phyloP scores from a whole-genome alignment of 495 filamentous ascomycete species.

The Penicillium canescens region DNA sequence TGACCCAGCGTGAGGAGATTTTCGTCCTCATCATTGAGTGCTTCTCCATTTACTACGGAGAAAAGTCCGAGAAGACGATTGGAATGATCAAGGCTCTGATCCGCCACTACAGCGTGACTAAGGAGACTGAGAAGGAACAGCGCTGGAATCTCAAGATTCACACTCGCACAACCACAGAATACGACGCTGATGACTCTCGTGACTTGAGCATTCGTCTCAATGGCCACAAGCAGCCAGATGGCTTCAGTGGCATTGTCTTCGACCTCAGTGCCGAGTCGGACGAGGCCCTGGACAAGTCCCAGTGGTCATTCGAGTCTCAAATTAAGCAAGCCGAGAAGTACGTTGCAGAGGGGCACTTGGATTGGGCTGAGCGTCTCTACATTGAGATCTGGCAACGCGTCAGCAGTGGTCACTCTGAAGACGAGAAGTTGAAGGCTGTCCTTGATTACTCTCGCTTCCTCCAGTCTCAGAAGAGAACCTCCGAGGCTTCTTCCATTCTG shows the following conservation, averaged over 20 bases:
- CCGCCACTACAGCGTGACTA: slow-evolving; percentile 35
- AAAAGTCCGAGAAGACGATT: slow-evolving; percentile 30
- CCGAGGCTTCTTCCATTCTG: slow-evolving; percentile 36
- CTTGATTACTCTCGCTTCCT: slow-evolving; percentile 35
- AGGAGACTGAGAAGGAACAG: slow-evolving; percentile 24
- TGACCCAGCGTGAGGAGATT: slow-evolving; percentile 32
- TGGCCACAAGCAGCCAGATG: slow-evolving; percentile 15
- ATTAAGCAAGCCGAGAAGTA: slow-evolving; percentile 24
- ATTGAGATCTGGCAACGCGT: slow-evolving; percentile 40
- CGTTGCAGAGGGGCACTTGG: slow-evolving; percentile 18
- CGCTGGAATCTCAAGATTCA: slow-evolving; percentile 14
- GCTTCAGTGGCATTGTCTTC: slow-evolving; percentile 20
- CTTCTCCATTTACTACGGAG: slow-evolving; percentile 38
- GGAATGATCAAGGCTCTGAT: slow-evolving; percentile 26
- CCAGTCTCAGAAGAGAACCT: slow-evolving; percentile 26
- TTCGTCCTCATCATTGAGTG: slow-evolving; percentile 34
- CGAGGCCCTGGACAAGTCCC: slow-evolving; percentile 13
- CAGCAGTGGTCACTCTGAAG: slow-evolving; percentile 30
- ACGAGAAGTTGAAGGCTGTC: slow-evolving; percentile 30
- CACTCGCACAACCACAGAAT: slow-evolving; percentile 11
- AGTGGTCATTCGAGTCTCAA: slow-evolving; percentile 20
- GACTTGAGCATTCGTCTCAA: slow-evolving; percentile 33
- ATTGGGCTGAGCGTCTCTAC: slow-evolving; percentile 31
- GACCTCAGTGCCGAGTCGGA: slow-evolving; percentile 24
- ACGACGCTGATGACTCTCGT: slow-evolving; percentile 9